phyloP scores from a whole-genome alignment of 208 protist genomes.

The Porcisia hertigi region DNA sequence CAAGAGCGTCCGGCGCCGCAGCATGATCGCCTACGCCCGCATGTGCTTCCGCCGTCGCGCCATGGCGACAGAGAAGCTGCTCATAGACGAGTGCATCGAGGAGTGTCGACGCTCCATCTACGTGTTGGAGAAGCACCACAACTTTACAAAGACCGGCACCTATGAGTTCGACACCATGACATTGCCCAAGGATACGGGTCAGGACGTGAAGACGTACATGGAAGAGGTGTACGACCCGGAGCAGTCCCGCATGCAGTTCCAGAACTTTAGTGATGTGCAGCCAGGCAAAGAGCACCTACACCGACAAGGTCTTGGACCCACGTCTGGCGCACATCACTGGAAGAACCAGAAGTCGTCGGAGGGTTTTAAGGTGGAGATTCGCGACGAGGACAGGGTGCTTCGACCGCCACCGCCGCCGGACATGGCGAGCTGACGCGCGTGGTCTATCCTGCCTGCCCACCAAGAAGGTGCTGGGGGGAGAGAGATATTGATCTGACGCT shows the following conservation, averaged over 20 bases:
- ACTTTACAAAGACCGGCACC: slow-evolving; percentile 67
- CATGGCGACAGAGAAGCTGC: slow-evolving; percentile 80
- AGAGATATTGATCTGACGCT: no score
- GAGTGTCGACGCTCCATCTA: slow-evolving; percentile 82
- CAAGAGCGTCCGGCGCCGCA: slow-evolving; percentile 75
- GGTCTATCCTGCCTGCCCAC: no score
- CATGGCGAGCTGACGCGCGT: slow-evolving; percentile 31
- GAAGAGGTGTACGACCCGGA: slow-evolving; percentile 91
- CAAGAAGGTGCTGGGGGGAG: no score
- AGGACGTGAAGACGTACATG: slow-evolving; percentile 92
- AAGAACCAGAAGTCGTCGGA: slow-evolving; percentile 54
- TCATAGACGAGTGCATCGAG: slow-evolving; percentile 90
- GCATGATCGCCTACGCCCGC: slow-evolving; percentile 84
- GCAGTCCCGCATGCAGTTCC: slow-evolving; percentile 81
- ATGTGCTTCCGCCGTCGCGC: slow-evolving; percentile 76
- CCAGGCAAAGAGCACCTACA: slow-evolving; percentile 75
- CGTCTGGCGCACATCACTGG: slow-evolving; percentile 75
- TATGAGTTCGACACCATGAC: slow-evolving; percentile 90
- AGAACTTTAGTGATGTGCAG: slow-evolving; percentile 85
- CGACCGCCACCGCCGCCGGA: slow-evolving; percentile 78
- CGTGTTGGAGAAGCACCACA: slow-evolving; percentile 84
- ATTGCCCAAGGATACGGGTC: slow-evolving; percentile 86
- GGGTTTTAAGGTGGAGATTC: slow-evolving; percentile 71
- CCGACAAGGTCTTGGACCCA: slow-evolving; percentile 65
- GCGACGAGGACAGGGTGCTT: slow-evolving; percentile 79